Evolutionary conservation across 345 rosid species (phyloP).

Genomic region (Camelina neglecta): DNA sequence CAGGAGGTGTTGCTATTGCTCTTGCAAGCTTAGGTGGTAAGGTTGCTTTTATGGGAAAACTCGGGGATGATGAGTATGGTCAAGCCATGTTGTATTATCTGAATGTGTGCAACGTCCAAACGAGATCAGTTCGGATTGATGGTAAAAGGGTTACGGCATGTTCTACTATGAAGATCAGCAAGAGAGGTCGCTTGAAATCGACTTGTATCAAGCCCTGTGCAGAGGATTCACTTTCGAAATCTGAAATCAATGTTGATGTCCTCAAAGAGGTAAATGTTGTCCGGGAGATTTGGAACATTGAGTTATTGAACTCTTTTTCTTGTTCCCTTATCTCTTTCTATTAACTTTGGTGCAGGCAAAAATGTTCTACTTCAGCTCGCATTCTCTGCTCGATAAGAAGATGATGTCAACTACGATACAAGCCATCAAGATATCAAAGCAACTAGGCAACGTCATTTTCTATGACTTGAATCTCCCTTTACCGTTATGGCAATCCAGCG

Average conservation of each 20-base stretch:
- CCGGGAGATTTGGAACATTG: neutral
- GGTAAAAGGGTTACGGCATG: constrained; percentile 62
- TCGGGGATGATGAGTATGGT: constrained; percentile 85
- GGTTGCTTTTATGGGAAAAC: constrained; percentile 93
- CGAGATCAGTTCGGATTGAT: constrained; percentile 72
- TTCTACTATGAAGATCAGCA: constrained; percentile 78
- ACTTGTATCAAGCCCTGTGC: constrained; percentile 75
- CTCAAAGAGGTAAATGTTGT: constrained; percentile 74
- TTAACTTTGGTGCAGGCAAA: constrained; percentile 64
- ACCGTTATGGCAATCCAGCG: constrained; percentile 79
- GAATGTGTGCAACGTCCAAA: constrained; percentile 76
- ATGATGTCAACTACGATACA: constrained; percentile 70
- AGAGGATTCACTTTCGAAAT: constrained; percentile 78
- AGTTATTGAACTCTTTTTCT: constrained; percentile 22
- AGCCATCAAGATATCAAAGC: constrained; percentile 76
- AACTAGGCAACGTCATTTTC: constrained; percentile 71
- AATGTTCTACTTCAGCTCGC: constrained; percentile 85
- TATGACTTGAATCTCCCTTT: constrained; percentile 86
- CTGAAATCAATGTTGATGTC: constrained; percentile 83
- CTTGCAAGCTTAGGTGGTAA: constrained; percentile 86
- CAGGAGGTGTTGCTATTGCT: constrained; percentile 81
- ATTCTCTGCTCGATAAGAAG: constrained; percentile 75
- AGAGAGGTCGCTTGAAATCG: constrained; percentile 73
- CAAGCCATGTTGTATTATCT: constrained; percentile 74
- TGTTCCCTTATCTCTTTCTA: constrained; percentile 33